These are phyloP conservation scores for Passiflora organensis DNA, from an alignment of 345 rosid species.

Conservation along the genomic window DNA sequence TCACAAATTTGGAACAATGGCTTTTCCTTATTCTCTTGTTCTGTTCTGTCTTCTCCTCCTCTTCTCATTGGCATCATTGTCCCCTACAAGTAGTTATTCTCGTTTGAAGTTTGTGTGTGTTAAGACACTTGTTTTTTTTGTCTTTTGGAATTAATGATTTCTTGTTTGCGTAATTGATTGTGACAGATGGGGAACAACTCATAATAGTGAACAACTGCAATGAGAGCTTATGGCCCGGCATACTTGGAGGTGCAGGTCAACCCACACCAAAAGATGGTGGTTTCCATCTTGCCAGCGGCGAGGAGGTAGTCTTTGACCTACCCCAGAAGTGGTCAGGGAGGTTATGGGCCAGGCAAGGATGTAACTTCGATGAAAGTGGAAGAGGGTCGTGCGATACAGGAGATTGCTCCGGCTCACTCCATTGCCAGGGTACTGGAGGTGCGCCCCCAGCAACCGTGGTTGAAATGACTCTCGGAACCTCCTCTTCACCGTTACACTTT, in stretches of 20 bases:
- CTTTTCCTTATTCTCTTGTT: slow-evolving; percentile 13
- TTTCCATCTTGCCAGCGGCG: slow-evolving; percentile 55
- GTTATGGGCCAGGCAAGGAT: slow-evolving; percentile 84
- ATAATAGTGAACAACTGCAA: slow-evolving; percentile 79
- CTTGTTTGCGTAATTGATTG: not conserved
- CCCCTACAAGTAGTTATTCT: slow-evolving; percentile 26
- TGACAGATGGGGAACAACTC: slow-evolving; percentile 62
- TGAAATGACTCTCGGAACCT: slow-evolving; percentile 80
- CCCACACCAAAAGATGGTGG: slow-evolving; percentile 57
- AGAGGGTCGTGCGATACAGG: slow-evolving; percentile 71
- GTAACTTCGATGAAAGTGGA: slow-evolving; percentile 49
- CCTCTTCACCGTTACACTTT: slow-evolving; percentile 70
- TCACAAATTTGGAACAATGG: slow-evolving; percentile 22
- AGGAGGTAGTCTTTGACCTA: slow-evolving; percentile 60
- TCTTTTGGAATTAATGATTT: not conserved
- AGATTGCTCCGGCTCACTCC: slow-evolving; percentile 55
- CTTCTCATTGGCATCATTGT: slow-evolving; percentile 18
- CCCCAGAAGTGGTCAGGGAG: slow-evolving; percentile 83
- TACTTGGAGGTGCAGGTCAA: slow-evolving; percentile 67
- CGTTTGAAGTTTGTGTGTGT: not conserved
- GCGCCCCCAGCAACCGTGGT: slow-evolving; percentile 76
- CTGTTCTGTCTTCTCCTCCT: slow-evolving; percentile 22
- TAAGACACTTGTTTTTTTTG: not conserved
- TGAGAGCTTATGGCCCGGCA: slow-evolving; percentile 80
- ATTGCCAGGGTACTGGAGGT: slow-evolving; percentile 63